phyloP scores from a whole-genome alignment of 2,329 filamentous ascomycete genomes.

The Claviceps citrina region DNA sequence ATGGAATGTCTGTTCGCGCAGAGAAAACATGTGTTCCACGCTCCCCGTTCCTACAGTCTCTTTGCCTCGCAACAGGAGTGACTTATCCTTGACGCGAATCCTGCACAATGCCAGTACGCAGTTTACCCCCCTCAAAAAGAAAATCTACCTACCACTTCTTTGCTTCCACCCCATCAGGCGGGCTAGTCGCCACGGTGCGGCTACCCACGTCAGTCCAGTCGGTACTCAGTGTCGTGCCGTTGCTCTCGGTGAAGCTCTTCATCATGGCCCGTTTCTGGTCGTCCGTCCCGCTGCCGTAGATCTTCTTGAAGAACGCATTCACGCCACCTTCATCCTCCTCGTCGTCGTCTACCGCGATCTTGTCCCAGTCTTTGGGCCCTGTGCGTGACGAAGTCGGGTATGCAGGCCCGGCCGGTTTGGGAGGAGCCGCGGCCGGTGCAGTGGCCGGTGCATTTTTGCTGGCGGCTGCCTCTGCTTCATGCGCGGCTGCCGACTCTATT shows the following conservation, averaged over 20 bases:
- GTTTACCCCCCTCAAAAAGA: too few species aligned
- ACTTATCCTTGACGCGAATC: too few species aligned
- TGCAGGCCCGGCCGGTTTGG: constrained; percentile 25
- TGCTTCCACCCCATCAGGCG: constrained; percentile 63
- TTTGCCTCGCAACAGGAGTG: too few species aligned
- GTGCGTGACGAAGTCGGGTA: constrained; percentile 79
- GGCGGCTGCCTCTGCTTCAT: background rate
- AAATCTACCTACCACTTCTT: constrained; percentile 45
- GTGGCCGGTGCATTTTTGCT: background rate
- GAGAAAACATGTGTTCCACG: too few species aligned
- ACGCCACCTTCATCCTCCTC: constrained; percentile 48
- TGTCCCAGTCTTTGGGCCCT: constrained; percentile 89
- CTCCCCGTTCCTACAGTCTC: too few species aligned
- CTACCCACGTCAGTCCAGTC: constrained; percentile 73
- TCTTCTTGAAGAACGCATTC: constrained; percentile 75
- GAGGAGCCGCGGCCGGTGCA: background rate
- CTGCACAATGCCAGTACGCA: too few species aligned
- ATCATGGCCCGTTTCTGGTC: constrained; percentile 89
- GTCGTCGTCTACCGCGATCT: constrained; percentile 40
- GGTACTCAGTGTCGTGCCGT: constrained; percentile 81
- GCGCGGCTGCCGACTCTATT: background rate
- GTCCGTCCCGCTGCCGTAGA: constrained; percentile 61
- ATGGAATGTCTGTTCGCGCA: too few species aligned
- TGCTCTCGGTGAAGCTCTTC: constrained; percentile 91
- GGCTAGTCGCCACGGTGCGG: constrained; percentile 53